Base-by-base conservation (phyloP, 768 basidiomycete species). In the Obba rivulosa region DNA sequence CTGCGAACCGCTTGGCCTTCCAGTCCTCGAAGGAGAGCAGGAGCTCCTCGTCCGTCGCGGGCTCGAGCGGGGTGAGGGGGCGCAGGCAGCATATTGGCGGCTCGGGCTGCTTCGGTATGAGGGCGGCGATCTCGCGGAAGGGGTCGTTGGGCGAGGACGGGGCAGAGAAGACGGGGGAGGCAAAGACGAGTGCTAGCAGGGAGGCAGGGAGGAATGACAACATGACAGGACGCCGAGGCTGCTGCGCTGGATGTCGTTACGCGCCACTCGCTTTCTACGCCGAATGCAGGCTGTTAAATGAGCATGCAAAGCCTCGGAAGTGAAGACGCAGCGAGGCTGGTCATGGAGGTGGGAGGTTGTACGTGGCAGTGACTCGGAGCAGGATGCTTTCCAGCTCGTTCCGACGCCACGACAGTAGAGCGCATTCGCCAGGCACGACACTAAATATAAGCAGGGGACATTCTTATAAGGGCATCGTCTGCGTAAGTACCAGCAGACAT, bases 21-120 rank as follows among this genome's bases (percentile, higher is more conserved):
- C 90, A 93, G 55, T 92, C 90, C 58, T 92, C 86, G 58, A 93
- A 93, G 0, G 87, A 87, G 18, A 90, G 76, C 18, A 92, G 67
- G 4, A 84, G 66, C 45, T 83, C 80, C 54, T 83, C 81, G 43
- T 82, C 82, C 4, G 74, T 66, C 7, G 69, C 62, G 2, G 77
- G 62, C 38, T 67, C 64, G 3, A 67, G 58, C 0, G 63, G 61
- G 1, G 65, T 63, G 36, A 76, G 57, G 4, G 83, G 78, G 40
- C 76, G 81, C 46, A 91, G 69, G 58, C 84, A 85, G 67, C 87
- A 91, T 43, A 87, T 57, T 3, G 81, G 85, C 8, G 63, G 76
- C 40, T 80, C 77, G 8, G 80, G 72, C 17, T 66, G 69, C 53
- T 72, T 79, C 5, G 72, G 73, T 5, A 69, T 71, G 3, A 66